Base-by-base conservation (phyloP, 495 filamentous ascomycete genomes). In the Paragyromitra xinjiangensis region DNA sequence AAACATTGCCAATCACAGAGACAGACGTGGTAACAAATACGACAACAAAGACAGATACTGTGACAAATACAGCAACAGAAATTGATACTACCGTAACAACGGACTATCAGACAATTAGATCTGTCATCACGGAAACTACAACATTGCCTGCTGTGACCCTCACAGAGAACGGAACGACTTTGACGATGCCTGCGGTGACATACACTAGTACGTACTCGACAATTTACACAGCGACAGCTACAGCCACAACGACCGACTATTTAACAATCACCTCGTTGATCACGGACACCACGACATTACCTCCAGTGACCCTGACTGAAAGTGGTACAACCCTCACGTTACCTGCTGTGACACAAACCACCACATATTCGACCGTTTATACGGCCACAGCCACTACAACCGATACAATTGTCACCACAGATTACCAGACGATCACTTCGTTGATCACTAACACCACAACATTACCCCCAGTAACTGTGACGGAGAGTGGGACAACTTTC, bases 1-100 rank as follows among this genome's bases (percentile, higher is more conserved):
- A 63, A 56, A 76, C 71, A 19, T 26, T 78, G n/a, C 58, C 76
- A 64, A 69, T 79, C 40, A 77, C 73, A 2, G 63, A 78, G 12
- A 78, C 76, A 11, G 59, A 71, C 48, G 26, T 34, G 26, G 19
- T 39, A n/a, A 77, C 73, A 14, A 74, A 68, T 64, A 76, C 51
- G 39, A 37, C 44, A 5, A 77, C 73, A 3, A 61, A 69, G 8
- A 78, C 76, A 3, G 59, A 71, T 51, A 44, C 40, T 22, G n/a
- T 29, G 37, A 75, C 72, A n/a, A 71, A 37, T 1, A 75, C 53
- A 19, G 48, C 48, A 3, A 75, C 51, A 7, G 50, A 29, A 9
- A 59, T 26, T 24, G 56, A 40, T 50, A 75, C 53, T 2, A 42
- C 29, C 24, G 39, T 44, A 24, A 63, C 51, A 6, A 77, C 69